phyloP scores from a whole-genome alignment of 306 rosid genomes.

The Herpetospermum pedunculosum region DNA sequence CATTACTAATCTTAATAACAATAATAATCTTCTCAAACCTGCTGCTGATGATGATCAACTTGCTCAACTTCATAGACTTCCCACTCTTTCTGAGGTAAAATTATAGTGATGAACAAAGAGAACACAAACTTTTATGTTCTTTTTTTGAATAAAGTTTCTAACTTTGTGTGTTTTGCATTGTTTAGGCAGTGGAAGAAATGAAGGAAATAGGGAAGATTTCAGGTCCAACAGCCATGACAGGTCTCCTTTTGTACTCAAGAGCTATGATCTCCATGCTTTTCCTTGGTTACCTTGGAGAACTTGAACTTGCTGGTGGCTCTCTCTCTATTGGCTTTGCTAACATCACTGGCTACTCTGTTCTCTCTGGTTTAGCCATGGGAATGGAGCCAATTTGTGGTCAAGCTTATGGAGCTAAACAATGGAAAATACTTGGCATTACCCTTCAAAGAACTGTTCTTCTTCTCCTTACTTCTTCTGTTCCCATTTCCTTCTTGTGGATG shows the following conservation, averaged over 20 bases:
- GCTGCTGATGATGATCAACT: slow-evolving; percentile 17
- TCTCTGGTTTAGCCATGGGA: slow-evolving; percentile 95
- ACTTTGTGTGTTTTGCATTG: neutral
- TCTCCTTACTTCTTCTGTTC: slow-evolving; percentile 59
- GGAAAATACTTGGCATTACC: slow-evolving; percentile 65
- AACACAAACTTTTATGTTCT: too few relatives aligned
- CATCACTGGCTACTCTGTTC: slow-evolving; percentile 94
- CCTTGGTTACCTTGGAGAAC: slow-evolving; percentile 82
- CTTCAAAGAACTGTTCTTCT: slow-evolving; percentile 79
- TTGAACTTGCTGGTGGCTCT: slow-evolving; percentile 84
- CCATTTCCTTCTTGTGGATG: slow-evolving; percentile 70
- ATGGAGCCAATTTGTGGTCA: slow-evolving; percentile 99
- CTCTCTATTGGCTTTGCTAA: slow-evolving; percentile 90
- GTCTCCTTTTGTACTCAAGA: slow-evolving; percentile 60
- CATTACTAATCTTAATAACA: neutral
- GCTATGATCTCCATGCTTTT: slow-evolving; percentile 98
- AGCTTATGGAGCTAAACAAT: slow-evolving; percentile 78
- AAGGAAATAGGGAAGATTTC: slow-evolving; percentile 78
- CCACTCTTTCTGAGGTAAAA: slow-evolving; percentile 69
- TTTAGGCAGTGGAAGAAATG: slow-evolving; percentile 68
- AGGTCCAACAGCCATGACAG: slow-evolving; percentile 69
- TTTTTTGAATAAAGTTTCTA: neutral
- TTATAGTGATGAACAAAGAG: neutral
- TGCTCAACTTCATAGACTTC: slow-evolving; percentile 65
- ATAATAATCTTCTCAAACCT: slow-evolving; percentile 3